Evolutionary conservation across 371 early-diverging fungal species (phyloP).

Genomic region (Mortierella sp.): DNA sequence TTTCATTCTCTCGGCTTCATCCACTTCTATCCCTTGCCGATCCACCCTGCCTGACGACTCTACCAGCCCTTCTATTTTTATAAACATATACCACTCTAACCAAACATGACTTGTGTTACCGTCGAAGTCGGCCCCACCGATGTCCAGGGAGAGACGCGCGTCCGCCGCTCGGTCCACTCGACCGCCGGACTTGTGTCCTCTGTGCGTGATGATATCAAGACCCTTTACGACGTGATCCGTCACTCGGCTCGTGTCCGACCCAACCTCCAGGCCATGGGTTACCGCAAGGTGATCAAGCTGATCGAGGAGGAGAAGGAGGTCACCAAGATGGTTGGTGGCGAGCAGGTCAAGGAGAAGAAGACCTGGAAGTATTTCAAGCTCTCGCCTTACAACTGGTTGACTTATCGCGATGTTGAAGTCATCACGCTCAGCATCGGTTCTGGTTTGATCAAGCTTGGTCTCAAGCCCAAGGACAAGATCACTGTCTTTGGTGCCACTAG

Average conservation of each 20-base stretch:
- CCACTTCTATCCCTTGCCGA: background rate
- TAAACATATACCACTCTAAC: slow-evolving; percentile 1
- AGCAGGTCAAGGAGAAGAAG: slow-evolving; percentile 71
- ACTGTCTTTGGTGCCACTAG: slow-evolving; percentile 80
- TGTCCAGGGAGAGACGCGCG: slow-evolving; percentile 57
- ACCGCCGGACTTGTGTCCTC: slow-evolving; percentile 55
- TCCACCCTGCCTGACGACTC: background rate
- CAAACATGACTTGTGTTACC: slow-evolving; percentile 23
- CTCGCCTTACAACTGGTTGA: slow-evolving; percentile 68
- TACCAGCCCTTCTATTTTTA: background rate
- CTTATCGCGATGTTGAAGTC: slow-evolving; percentile 68
- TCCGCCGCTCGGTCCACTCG: slow-evolving; percentile 62
- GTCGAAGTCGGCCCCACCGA: slow-evolving; percentile 58
- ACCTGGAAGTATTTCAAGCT: slow-evolving; percentile 83
- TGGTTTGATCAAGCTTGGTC: slow-evolving; percentile 73
- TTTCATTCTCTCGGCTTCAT: background rate
- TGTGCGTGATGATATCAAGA: slow-evolving; percentile 65
- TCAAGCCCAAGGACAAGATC: slow-evolving; percentile 66
- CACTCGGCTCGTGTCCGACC: slow-evolving; percentile 57
- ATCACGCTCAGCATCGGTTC: slow-evolving; percentile 61
- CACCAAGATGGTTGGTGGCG: slow-evolving; percentile 67
- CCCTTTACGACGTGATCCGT: slow-evolving; percentile 72
- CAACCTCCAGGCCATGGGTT: slow-evolving; percentile 68
- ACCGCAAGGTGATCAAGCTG: slow-evolving; percentile 66
- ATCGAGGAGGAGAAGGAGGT: slow-evolving; percentile 82